Evolutionary conservation across 805 yeast genomes (phyloP).

Genomic region (Peterozyma toletana): DNA sequence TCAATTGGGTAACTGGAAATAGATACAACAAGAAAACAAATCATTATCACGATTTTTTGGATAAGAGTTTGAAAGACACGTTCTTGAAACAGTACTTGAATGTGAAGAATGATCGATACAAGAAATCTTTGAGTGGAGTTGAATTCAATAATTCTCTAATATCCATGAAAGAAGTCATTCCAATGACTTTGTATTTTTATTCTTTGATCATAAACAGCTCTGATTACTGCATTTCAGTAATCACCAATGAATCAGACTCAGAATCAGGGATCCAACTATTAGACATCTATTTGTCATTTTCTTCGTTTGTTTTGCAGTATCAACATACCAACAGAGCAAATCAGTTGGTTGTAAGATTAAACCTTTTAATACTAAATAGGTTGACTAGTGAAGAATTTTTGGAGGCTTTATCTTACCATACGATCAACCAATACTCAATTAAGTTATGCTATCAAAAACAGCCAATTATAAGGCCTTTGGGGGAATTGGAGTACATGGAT

Average conservation of each 20-base stretch:
- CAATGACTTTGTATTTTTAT: conserved; percentile 2
- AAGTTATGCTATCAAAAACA: conserved; percentile 30
- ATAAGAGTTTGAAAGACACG: neutral
- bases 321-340: conserved; percentile 20
- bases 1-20: conserved; percentile 24
- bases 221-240: neutral
- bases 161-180: conserved; percentile 3
- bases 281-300: conserved; percentile 28
- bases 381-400: conserved; percentile 12
- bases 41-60: neutral
- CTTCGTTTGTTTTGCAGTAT: conserved; percentile 29
- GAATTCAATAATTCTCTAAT: neutral
- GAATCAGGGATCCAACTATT: conserved; percentile 10
- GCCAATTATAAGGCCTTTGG: conserved; percentile 24
- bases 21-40: conserved; percentile 15
- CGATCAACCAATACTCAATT: conserved; percentile 29
- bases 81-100: neutral
- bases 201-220: conserved; percentile 2
- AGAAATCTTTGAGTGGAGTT: neutral
- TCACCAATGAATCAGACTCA: neutral
- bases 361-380: conserved; percentile 20
- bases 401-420: conserved; percentile 12
- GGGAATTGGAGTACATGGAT: conserved; percentile 10
- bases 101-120: neutral
- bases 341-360: conserved; percentile 18